Base-by-base conservation (phyloP, 768 basidiomycete species). In the Rhizopogon sp. region DNA sequence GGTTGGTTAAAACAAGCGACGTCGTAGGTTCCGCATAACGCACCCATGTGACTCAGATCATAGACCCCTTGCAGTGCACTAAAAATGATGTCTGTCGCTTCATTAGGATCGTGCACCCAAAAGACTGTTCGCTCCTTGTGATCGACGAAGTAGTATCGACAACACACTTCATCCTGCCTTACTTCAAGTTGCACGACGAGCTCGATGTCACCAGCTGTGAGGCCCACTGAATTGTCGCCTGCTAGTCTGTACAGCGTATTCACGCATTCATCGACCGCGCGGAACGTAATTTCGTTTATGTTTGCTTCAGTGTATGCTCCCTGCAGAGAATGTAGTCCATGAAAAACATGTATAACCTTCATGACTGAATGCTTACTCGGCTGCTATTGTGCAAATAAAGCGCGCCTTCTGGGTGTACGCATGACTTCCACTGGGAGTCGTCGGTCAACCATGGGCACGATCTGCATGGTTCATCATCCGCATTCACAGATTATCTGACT, bases 71-170 rank as follows among this genome's bases (percentile, higher is more conserved):
- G 64, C 71, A 64, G n/a, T 74, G 67, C 22, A 40, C 9, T 66
- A 62, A 74, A 55, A 35, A 79, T 60, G 31, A 62, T 35, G 1
- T 29, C 16, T 2, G 31, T 41, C 1, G 54, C 55, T 5, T 74
- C 64, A 2, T 72, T 57, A 20, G 70, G 73, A 0, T 69, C 57
- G 42, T 81, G 72, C 22, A 82, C 53, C 71, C 77, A 84, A 54
- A 82, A 83, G 9, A 82, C 65, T 5, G 66, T 60, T 16, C 75
- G 73, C 0, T 61, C 63, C 0, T 58, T 31, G 50, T 81, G 79
- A 55, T 80, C 70, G 7, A 74, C 75, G 47, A 76, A 76, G 57
- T 80, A 81, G 58, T 81, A 81, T 6, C 39, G 6, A n/a, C 52
- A 57, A 16, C 8, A 49, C 10, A 22, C 5, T 9, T 16, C 13